Base-by-base conservation (phyloP, 371 early-diverging fungal species). In the Lichtheimia ornata region DNA sequence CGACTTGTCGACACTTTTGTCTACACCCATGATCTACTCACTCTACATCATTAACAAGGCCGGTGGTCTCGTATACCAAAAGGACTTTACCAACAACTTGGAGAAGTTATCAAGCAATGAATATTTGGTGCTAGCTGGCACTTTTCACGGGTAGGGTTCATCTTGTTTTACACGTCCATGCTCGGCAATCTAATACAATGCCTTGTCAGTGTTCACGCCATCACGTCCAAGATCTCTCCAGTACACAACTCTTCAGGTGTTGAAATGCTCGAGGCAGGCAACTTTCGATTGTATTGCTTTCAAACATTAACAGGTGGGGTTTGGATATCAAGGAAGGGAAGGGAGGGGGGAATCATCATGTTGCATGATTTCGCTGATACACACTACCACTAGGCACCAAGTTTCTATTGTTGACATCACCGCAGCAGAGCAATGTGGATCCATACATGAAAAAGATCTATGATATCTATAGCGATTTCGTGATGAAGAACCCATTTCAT, bases 401-500 rank as follows among this genome's bases (percentile, higher is more conserved):
- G 74, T 94, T 98, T 71, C 77, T 98, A 20, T 73, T 98, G 7
- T 79, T 94, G 17, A 88, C 97, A 3, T 94, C 93, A 63, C 88
- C 91, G 6, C 69, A 79, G 17, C 92, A 93, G 50, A 72, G 76
- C 24, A 87, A 83, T 57, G 84, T 90, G n/a, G 93, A 95, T 27
- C 70, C 74, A 1, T 74, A 87, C 9, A 80, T 95, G 84, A 80
- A 84, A 41, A 86, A 78, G 61, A 84, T 96, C 13, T 97, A 99
- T 63, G 90, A 91, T 58, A 72, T 92, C 6, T 99, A 97, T 73
- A 87, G 95, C 59, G 97, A 99, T 71, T 99, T 89, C 73, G 98
- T 94, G 28, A 94, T 98, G 91, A 97, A 97, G 82, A 98, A 97
- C 70, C 98, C 99, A 27, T 99, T 99, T 73, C 94, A 98, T 83